Conservation (phyloP, 306 rosid species). For the Medicago truncatula region MtrunA17r5.0-ANR NC_053046.1:12909001-12909500, state of each 20-base stretch:
- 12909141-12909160: conserved; percentile 11
- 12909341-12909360: conserved; percentile 18
- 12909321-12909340: conserved; percentile 2
- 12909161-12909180: conserved; percentile 31
- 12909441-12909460: not conserved
- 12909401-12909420: not conserved
- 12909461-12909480: not conserved
- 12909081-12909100: not conserved
- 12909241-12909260: not conserved
- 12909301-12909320: conserved; percentile 18
- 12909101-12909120: not conserved
- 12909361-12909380: conserved; percentile 22
- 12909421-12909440: not conserved
- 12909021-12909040: no score
- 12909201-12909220: conserved; percentile 23
- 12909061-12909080: not conserved
- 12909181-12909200: conserved; percentile 44
- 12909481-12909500: no score
- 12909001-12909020: no score
- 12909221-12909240: conserved; percentile 40
- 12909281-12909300: conserved; percentile 41
- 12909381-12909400: not conserved
- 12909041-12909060: not conserved
- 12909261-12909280: conserved; percentile 16
- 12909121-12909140: not conserved